A percentile compares a stretch with the other conserved stretches of the same genome.
Conservation (phyloP, 129 eudicot genomes). For the Tanacetum coccineum region DNA sequence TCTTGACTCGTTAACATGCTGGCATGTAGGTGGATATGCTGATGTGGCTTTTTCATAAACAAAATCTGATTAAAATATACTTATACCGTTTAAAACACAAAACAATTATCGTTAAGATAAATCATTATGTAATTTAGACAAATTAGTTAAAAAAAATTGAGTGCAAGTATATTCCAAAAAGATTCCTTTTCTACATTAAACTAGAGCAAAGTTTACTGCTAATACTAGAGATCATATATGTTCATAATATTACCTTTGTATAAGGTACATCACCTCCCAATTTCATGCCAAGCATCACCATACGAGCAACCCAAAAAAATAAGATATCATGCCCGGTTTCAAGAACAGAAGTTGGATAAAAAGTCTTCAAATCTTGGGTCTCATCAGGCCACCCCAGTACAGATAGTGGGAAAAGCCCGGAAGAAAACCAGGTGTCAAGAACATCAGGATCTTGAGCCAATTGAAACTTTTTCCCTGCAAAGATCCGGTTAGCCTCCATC, state of each 20-base stretch:
- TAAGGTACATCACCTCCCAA: slow-evolving; percentile 92
- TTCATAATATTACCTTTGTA: slow-evolving; percentile 46
- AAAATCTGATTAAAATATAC: too few relatives aligned
- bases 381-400: slow-evolving; percentile 96
- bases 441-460: slow-evolving; percentile 88
- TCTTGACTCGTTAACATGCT: too few relatives aligned
- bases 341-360: slow-evolving; percentile 81
- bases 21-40: too few relatives aligned
- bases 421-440: slow-evolving; percentile 80
- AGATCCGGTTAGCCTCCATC: slow-evolving; percentile 44
- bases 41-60: too few relatives aligned
- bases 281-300: slow-evolving; percentile 87
- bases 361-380: slow-evolving; percentile 63
- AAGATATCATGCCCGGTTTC: slow-evolving; percentile 93
- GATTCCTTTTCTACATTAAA: too few relatives aligned
- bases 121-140: too few relatives aligned
- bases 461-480: slow-evolving; percentile 63
- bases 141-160: too few relatives aligned
- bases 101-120: too few relatives aligned
- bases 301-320: slow-evolving; percentile 94
- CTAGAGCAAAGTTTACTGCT: too few relatives aligned
- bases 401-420: slow-evolving; percentile 77
- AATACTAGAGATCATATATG: not conserved
- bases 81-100: too few relatives aligned
- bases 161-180: too few relatives aligned